A percentile compares a stretch with the other conserved stretches of the same genome.
These are phyloP conservation scores for Candolleomyces eurysporus DNA, from an alignment of 768 basidiomycete species.

Conservation along the genomic window DNA sequence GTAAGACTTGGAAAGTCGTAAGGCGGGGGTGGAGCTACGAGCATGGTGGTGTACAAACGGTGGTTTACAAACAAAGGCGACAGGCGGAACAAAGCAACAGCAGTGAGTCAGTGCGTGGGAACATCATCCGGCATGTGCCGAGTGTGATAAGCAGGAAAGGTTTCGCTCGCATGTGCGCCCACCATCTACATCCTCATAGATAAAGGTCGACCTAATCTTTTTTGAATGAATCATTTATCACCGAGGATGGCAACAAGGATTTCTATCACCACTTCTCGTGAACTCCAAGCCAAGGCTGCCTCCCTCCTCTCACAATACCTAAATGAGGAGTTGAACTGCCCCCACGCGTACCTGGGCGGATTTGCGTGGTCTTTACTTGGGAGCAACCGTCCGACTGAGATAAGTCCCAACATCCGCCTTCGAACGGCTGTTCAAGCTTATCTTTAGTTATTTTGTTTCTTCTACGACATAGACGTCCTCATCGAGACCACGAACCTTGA, in stretches of 20 bases:
- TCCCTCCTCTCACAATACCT: slow-evolving; percentile 17
- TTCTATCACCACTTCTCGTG: slow-evolving; percentile 17
- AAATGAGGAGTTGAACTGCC: slow-evolving; percentile 11
- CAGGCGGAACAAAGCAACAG: too few relatives aligned
- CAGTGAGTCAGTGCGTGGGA: too few relatives aligned
- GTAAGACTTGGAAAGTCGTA: neutral
- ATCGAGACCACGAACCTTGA: slow-evolving; percentile 19
- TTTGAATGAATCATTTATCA: neutral
- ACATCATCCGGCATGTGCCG: neutral
- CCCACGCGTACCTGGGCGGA: slow-evolving; percentile 28
- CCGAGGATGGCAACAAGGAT: slow-evolving; percentile 9
- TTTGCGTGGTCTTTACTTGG: slow-evolving; percentile 30
- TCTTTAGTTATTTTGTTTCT: slow-evolving; percentile 1
- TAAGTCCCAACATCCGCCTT: slow-evolving; percentile 15
- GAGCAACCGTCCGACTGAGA: slow-evolving; percentile 23
- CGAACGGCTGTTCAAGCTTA: slow-evolving; percentile 1
- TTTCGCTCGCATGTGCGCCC: too few relatives aligned
- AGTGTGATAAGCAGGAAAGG: neutral
- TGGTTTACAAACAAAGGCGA: neutral
- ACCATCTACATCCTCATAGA: neutral
- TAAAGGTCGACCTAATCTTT: neutral
- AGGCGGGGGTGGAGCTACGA: neutral
- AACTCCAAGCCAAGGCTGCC: slow-evolving; percentile 17
- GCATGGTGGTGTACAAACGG: neutral
- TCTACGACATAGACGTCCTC: slow-evolving; percentile 31